A percentile compares a stretch with the other conserved stretches of the same genome.
These are phyloP conservation scores for Diddensiella transvaalensis DNA, from an alignment of 805 yeast genomes.

Conservation along the genomic window DNA sequence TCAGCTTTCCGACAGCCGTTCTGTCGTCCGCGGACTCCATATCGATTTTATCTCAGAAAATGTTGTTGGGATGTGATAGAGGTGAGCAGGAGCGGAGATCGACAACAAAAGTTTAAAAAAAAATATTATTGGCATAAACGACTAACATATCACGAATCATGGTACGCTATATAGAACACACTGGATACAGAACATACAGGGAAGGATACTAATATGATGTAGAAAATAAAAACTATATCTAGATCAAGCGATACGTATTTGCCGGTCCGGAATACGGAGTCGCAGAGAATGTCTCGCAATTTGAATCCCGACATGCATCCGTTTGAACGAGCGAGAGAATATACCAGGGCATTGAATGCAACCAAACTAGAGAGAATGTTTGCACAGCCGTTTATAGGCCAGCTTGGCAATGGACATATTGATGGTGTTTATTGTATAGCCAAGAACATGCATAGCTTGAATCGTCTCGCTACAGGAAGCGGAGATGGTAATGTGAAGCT, in stretches of 20 bases:
- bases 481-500: conserved; percentile 95
- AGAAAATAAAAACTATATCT: conserved; percentile 84
- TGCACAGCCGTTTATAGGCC: conserved; percentile 96
- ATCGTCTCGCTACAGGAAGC: conserved; percentile 82
- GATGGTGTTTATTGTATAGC: conserved; percentile 92
- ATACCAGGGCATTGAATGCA: conserved; percentile 90
- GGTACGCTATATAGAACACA: too few relatives aligned
- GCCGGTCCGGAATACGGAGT: conserved; percentile 88
- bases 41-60: too few relatives aligned
- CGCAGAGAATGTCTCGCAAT: conserved; percentile 81
- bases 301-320: conserved; percentile 94
- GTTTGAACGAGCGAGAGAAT: conserved; percentile 94
- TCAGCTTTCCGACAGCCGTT: too few relatives aligned
- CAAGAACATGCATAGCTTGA: conserved; percentile 64
- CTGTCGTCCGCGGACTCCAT: too few relatives aligned
- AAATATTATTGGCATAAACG: too few relatives aligned
- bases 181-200: too few relatives aligned
- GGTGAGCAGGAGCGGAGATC: too few relatives aligned
- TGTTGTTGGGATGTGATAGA: too few relatives aligned
- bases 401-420: conserved; percentile 88
- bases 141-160: too few relatives aligned
- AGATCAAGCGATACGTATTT: conserved; percentile 89
- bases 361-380: conserved; percentile 94
- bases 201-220: too few relatives aligned
- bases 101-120: too few relatives aligned